These are phyloP conservation scores for Irpex sp. DNA, from an alignment of 1,284 basidiomycete genomes.

Conservation along the genomic window DNA sequence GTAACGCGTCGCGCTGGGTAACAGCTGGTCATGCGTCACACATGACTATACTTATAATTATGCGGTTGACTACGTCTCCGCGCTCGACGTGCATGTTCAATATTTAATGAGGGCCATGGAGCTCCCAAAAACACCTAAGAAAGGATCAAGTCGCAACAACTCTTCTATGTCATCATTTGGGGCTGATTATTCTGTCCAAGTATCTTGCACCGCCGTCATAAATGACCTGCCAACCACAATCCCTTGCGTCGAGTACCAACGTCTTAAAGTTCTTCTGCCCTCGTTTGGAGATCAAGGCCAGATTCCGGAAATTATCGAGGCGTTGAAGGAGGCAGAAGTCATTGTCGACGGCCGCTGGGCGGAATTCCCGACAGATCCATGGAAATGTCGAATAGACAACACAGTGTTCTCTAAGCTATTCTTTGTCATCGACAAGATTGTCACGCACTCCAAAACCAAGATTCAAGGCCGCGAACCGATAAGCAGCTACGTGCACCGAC, in stretches of 20 bases:
- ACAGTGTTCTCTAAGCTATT: neutral
- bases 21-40: too few species aligned
- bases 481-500: neutral
- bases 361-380: neutral
- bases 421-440: neutral
- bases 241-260: neutral
- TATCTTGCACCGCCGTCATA: neutral
- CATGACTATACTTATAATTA: too few species aligned
- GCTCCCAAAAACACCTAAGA: too few species aligned
- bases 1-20: too few species aligned
- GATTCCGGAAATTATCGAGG: neutral
- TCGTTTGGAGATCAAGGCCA: neutral
- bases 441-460: neutral
- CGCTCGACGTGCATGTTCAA: too few species aligned
- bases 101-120: too few species aligned
- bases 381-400: neutral
- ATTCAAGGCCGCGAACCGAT: neutral
- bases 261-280: neutral
- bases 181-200: neutral
- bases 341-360: neutral
- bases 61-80: too few species aligned
- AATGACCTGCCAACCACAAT: neutral
- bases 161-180: too few species aligned
- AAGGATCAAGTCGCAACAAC: too few species aligned
- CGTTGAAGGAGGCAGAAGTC: neutral